These are phyloP conservation scores for Cyberlindnera saturnus DNA, from an alignment of 805 yeast genomes.

Conservation along the genomic window DNA sequence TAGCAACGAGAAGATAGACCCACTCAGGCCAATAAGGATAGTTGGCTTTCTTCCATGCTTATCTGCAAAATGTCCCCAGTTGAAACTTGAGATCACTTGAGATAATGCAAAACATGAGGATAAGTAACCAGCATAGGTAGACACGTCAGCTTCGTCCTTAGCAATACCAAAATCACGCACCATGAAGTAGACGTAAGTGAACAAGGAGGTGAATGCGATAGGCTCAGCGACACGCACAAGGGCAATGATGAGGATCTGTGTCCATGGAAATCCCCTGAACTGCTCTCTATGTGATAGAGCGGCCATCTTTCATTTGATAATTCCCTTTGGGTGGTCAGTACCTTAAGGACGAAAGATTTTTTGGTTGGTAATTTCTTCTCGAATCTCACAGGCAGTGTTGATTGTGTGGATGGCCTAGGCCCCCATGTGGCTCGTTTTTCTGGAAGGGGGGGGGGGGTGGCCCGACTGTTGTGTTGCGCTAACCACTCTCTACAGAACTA, in stretches of 20 bases:
- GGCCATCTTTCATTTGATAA: too few species aligned
- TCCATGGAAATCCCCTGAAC: slow-evolving; percentile 14
- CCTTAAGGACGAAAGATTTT: too few species aligned
- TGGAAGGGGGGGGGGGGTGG: too few species aligned
- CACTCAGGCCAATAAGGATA: slow-evolving; percentile 11
- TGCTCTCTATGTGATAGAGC: slow-evolving; percentile 5
- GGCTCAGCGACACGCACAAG: slow-evolving; percentile 18
- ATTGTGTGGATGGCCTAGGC: too few species aligned
- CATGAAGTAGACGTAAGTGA: slow-evolving; percentile 18
- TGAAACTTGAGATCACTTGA: slow-evolving; percentile 12
- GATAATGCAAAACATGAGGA: slow-evolving; percentile 12
- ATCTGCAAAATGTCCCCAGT: slow-evolving; percentile 16
- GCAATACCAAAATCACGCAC: slow-evolving; percentile 16
- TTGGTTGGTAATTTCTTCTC: too few species aligned
- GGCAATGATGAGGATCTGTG: slow-evolving; percentile 12
- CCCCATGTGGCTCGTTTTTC: too few species aligned
- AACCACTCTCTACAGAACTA: too few species aligned
- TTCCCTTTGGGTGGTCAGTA: too few species aligned
- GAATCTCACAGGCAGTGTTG: too few species aligned
- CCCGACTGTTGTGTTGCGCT: too few species aligned
- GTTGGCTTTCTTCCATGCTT: slow-evolving; percentile 14
- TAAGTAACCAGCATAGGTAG: slow-evolving; percentile 15
- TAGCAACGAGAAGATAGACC: slow-evolving; percentile 8
- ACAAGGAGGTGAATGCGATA: slow-evolving; percentile 15
- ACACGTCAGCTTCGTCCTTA: slow-evolving; percentile 12